Base-by-base conservation (phyloP, 345 rosid species). In the Eutrema japonicum region DNA sequence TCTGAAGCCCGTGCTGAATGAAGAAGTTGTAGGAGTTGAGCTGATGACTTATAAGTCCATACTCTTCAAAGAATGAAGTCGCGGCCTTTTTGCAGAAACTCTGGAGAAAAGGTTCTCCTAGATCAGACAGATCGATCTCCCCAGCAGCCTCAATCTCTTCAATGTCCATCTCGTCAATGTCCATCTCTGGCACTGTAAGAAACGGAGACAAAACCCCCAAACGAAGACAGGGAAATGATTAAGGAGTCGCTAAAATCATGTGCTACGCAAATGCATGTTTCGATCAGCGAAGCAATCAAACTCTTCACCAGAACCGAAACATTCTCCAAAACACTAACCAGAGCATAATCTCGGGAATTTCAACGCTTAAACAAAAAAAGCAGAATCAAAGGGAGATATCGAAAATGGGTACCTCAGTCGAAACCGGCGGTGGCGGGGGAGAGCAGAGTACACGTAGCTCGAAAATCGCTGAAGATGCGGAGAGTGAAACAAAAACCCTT, bases 1-100 rank as follows among this genome's bases (percentile, higher is more conserved):
- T 81, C 77, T 87, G 91, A 5, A 94, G 80, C 38, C 97, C 97
- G 61, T 80, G 68, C 8, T 66, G 4, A 12, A 89, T 78, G 72
- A 88, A 94, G 36, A 85, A 83, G 38, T 94, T 87, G 82, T 83
- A 89, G 0, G 96, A 88, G 72, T 94, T 88, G 45, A 91, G 74
- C 68, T 94, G 97, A 66, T 91, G 97, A 51, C 97, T 91, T 30
- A 89, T 82, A 14, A 94, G 86, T 26, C 95, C 96, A 9, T 83
- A 83, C 78, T 94, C 82, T 0, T 85, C 64, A 52, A 89, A 93
- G 45, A 93, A 91, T 3, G 82, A 77, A 4, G 78, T 80, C 0
- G 89, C 79, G 0, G 95, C 91, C 64, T 87, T 83, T 54, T 79
- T 85, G 74, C 93, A 88, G 76, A 94, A 87, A 53, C 40, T 71